Evolutionary conservation across 2,329 filamentous ascomycete species (phyloP).

Genomic region (Penicillium sp.): DNA sequence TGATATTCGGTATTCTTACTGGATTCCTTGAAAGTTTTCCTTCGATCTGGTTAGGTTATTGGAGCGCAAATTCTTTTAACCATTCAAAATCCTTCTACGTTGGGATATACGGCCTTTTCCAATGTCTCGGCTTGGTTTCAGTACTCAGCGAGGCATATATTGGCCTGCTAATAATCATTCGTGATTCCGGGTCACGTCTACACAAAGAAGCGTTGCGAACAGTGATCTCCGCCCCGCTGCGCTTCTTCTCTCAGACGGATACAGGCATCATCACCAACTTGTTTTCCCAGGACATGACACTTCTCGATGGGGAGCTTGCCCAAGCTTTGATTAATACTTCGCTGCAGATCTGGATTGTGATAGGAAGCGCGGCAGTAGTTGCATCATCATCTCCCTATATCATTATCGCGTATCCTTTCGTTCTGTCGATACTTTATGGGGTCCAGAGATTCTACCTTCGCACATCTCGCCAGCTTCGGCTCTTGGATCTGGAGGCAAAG

Average conservation of each 20-base stretch:
- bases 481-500: conserved; percentile 59
- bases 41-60: not conserved
- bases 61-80: not conserved
- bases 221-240: conserved; percentile 2
- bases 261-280: conserved; percentile 9
- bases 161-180: not conserved
- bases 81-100: not conserved
- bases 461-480: conserved; percentile 56
- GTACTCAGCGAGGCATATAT: not conserved
- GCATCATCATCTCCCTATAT: not conserved
- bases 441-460: conserved; percentile 58
- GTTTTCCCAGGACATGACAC: conserved; percentile 19
- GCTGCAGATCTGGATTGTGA: not conserved
- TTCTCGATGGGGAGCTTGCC: conserved; percentile 19
- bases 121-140: not conserved
- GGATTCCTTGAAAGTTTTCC: not conserved
- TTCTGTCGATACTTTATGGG: conserved; percentile 49
- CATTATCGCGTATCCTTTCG: not conserved
- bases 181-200: not conserved
- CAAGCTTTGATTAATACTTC: conserved; percentile 2
- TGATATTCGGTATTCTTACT: not conserved
- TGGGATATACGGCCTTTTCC: not conserved
- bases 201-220: not conserved
- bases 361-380: not conserved
- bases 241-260: conserved; percentile 9